These are phyloP conservation scores for Silene uniflora DNA, from an alignment of 148 eudicot genomes.

Conservation along the genomic window DNA sequence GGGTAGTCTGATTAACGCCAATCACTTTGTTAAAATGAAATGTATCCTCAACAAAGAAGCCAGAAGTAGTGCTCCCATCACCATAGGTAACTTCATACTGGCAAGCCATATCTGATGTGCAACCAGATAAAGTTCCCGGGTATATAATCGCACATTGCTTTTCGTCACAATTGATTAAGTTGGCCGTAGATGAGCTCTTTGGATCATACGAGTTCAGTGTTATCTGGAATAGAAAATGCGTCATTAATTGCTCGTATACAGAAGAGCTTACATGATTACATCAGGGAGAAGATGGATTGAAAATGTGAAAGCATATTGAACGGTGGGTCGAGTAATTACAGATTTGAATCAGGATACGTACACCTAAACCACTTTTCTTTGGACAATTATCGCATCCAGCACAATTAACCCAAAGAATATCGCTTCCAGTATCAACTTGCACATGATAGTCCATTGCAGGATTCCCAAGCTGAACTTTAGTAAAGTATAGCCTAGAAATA, in stretches of 20 bases:
- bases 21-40: slow-evolving; percentile 46
- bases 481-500: slow-evolving; percentile 62
- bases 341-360: slow-evolving; percentile 36
- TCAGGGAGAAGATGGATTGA: neutral
- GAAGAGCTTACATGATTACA: neutral
- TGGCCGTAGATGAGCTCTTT: slow-evolving; percentile 51
- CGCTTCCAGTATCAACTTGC: slow-evolving; percentile 96
- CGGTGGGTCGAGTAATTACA: slow-evolving; percentile 17
- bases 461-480: slow-evolving; percentile 61
- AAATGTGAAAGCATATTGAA: slow-evolving; percentile 12
- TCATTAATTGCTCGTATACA: neutral
- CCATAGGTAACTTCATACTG: slow-evolving; percentile 67
- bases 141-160: slow-evolving; percentile 54
- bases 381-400: slow-evolving; percentile 69
- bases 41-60: slow-evolving; percentile 64
- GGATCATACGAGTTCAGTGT: slow-evolving; percentile 56
- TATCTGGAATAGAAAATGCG: slow-evolving; percentile 41
- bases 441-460: slow-evolving; percentile 69
- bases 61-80: slow-evolving; percentile 77
- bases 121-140: slow-evolving; percentile 35
- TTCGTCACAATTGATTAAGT: slow-evolving; percentile 53
- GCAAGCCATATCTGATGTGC: slow-evolving; percentile 53
- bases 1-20: slow-evolving; percentile 49
- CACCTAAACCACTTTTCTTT: slow-evolving; percentile 56
- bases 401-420: slow-evolving; percentile 81